A percentile compares a stretch with the other conserved stretches of the same genome.
Evolutionary conservation across 148 eudicot species (phyloP).

Genomic region (Beta vulgaris): DNA sequence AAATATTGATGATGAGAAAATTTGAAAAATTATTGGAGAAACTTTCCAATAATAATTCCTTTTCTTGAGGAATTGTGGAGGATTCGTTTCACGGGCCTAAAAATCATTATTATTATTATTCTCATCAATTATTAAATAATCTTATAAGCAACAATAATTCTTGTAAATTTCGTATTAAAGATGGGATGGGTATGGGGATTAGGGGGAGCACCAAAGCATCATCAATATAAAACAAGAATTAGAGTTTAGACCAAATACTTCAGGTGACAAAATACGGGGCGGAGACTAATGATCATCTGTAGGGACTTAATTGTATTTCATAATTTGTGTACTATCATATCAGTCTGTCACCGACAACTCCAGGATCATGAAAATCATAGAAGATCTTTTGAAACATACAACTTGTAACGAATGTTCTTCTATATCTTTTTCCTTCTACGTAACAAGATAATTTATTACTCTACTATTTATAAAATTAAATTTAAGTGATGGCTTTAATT

Average conservation of each 20-base stretch:
- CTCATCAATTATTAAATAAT: neutral
- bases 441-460: constrained; percentile 10
- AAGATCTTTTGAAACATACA: constrained; percentile 8
- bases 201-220: constrained; percentile 6
- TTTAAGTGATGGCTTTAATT: no score
- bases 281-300: neutral
- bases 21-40: no score
- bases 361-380: constrained; percentile 15
- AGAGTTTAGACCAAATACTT: neutral
- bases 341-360: constrained; percentile 23
- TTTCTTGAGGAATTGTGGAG: no score
- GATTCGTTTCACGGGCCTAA: no score
- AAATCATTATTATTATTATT: constrained; percentile 2
- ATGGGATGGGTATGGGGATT: neutral
- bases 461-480: no score
- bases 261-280: neutral
- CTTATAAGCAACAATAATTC: neutral
- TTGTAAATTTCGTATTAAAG: neutral
- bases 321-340: constrained; percentile 14
- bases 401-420: constrained; percentile 12
- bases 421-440: constrained; percentile 12
- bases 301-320: neutral
- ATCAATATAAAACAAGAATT: neutral
- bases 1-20: neutral
- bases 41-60: no score